These are phyloP conservation scores for Xylariaceae sp. DNA, from an alignment of 2,329 filamentous ascomycete species.

Conservation along the genomic window DNA sequence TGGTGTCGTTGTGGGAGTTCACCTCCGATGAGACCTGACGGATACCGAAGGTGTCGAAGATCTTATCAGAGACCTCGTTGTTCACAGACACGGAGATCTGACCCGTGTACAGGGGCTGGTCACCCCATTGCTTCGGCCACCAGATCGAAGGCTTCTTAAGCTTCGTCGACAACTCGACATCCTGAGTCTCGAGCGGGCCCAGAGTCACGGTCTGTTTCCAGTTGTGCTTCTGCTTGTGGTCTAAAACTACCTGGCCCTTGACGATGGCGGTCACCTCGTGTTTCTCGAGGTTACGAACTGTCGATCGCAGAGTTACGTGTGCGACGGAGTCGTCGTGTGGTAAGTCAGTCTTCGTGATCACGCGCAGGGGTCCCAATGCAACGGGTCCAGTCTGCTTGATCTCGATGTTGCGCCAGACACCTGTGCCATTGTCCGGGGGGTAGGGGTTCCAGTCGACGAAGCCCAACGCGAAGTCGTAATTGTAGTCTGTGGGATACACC, in stretches of 20 bases:
- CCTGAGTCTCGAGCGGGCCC: constrained; percentile 34
- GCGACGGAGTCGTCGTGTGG: constrained; percentile 29
- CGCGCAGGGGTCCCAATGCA: constrained; percentile 39
- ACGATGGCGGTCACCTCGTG: constrained; percentile 36
- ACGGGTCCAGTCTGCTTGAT: constrained; percentile 51
- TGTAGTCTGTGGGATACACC: constrained; percentile 54
- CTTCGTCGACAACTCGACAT: constrained; percentile 35
- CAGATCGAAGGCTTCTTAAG: constrained; percentile 47
- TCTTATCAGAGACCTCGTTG: constrained; percentile 31
- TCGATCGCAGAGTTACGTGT: constrained; percentile 36
- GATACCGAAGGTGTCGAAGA: constrained; percentile 44
- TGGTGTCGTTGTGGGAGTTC: constrained; percentile 48
- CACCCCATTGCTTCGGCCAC: constrained; percentile 58
- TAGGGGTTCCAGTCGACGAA: constrained; percentile 61
- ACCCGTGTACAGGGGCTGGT: constrained; percentile 46
- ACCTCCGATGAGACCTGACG: constrained; percentile 48
- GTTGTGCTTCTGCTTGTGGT: constrained; percentile 20
- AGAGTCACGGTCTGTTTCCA: constrained; percentile 36
- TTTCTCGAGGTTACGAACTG: constrained; percentile 38
- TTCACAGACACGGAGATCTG: constrained; percentile 28
- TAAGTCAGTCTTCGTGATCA: constrained; percentile 39
- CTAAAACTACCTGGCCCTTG: constrained; percentile 34
- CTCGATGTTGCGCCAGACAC: constrained; percentile 56
- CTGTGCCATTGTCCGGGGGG: constrained; percentile 57
- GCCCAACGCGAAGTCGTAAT: constrained; percentile 53